phyloP scores from a whole-genome alignment of 306 rosid species.

The Acacia crassicarpa region DNA sequence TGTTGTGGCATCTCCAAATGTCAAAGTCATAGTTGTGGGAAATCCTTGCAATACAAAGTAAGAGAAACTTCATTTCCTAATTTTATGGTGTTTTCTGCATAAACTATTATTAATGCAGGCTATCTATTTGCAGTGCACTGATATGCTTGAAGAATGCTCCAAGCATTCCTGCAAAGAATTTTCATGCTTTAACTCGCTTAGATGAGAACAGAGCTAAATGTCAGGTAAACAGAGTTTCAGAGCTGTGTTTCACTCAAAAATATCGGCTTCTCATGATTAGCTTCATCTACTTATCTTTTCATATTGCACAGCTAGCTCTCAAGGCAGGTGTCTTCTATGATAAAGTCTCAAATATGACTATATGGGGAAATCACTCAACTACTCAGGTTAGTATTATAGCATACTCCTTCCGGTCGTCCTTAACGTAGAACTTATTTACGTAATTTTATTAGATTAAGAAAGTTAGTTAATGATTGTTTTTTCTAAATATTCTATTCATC shows the following conservation, averaged over 20 bases:
- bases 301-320: conserved; percentile 72
- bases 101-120: conserved; percentile 6
- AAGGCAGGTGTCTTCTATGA: conserved; percentile 99
- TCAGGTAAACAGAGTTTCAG: conserved; percentile 56
- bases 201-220: conserved; percentile 98
- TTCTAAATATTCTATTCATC: too few relatives aligned
- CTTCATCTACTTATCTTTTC: not conserved
- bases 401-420: too few relatives aligned
- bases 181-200: conserved; percentile 92
- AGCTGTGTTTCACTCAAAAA: not conserved
- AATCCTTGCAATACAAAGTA: conserved; percentile 98
- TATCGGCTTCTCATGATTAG: not conserved
- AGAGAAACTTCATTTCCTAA: conserved; percentile 13
- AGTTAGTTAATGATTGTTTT: too few relatives aligned
- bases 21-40: conserved; percentile 91
- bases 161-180: conserved; percentile 85
- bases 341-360: conserved; percentile 87
- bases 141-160: conserved; percentile 99
- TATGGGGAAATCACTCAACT: conserved; percentile 99
- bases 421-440: too few relatives aligned
- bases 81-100: conserved; percentile 10
- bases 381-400: conserved; percentile 66
- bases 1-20: conserved; percentile 83
- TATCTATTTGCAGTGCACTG: conserved; percentile 65
- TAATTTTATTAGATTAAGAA: too few relatives aligned